These are phyloP conservation scores for Sorghum bicolor DNA, from an alignment of 176 grass and related monocot genomes.

Conservation along the genomic window Sorghum_bicolor_NCBIv3 NC_012872.2:4693501-4694000, in stretches of 20 bases:
- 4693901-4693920: conserved; percentile 25
- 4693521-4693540: conserved; percentile 44
- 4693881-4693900: conserved; percentile 25
- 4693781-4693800: conserved; percentile 38
- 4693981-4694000: background rate
- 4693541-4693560: conserved; percentile 64
- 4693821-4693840: conserved; percentile 39
- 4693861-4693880: conserved; percentile 59
- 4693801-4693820: conserved; percentile 34
- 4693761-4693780: conserved; percentile 75
- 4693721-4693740: conserved; percentile 54
- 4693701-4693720: conserved; percentile 62
- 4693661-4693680: conserved; percentile 32
- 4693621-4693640: conserved; percentile 68
- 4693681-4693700: conserved; percentile 46
- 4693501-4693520: conserved; percentile 66
- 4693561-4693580: conserved; percentile 80
- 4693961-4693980: conserved; percentile 9
- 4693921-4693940: conserved; percentile 21
- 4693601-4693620: conserved; percentile 54
- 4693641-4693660: conserved; percentile 59
- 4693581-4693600: conserved; percentile 39
- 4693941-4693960: background rate
- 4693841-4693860: conserved; percentile 63
- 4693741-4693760: conserved; percentile 47